phyloP scores from a whole-genome alignment of 1,284 basidiomycete species.

The Meira miltonrushii region DNA sequence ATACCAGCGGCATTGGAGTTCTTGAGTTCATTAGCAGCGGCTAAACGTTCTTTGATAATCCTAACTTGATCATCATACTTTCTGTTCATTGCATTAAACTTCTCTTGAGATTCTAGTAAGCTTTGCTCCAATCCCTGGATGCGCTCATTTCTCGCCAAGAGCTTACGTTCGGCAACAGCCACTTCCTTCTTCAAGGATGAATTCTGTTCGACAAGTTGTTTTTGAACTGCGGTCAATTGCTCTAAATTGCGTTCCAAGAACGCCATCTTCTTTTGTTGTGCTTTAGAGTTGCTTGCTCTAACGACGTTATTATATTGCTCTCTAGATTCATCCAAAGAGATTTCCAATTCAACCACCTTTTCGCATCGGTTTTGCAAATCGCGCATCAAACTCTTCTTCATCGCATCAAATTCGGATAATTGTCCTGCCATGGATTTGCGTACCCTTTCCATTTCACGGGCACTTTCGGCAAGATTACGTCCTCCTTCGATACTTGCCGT shows the following conservation, averaged over 20 bases:
- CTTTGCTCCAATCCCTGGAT: constrained; percentile 76
- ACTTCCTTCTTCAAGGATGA: constrained; percentile 95
- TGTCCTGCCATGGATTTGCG: constrained; percentile 95
- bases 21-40: constrained; percentile 75
- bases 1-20: neutral
- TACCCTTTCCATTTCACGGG: constrained; percentile 92
- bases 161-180: constrained; percentile 89
- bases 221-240: constrained; percentile 90
- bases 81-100: constrained; percentile 83
- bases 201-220: constrained; percentile 99
- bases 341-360: constrained; percentile 98
- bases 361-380: constrained; percentile 99
- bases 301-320: constrained; percentile 99
- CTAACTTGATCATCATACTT: constrained; percentile 90
- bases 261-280: constrained; percentile 99
- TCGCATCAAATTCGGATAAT: constrained; percentile 93
- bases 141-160: constrained; percentile 90
- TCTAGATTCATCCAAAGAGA: constrained; percentile 95
- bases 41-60: constrained; percentile 81
- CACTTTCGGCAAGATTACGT: constrained; percentile 85
- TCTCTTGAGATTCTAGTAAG: constrained; percentile 85
- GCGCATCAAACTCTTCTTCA: constrained; percentile 97
- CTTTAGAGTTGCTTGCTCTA: constrained; percentile 92
- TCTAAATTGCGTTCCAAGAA: constrained; percentile 96
- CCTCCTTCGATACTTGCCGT: constrained; percentile 93